These are phyloP conservation scores for Penicillium sp. DNA, from an alignment of 2,329 filamentous ascomycete species.

Conservation along the genomic window DNA sequence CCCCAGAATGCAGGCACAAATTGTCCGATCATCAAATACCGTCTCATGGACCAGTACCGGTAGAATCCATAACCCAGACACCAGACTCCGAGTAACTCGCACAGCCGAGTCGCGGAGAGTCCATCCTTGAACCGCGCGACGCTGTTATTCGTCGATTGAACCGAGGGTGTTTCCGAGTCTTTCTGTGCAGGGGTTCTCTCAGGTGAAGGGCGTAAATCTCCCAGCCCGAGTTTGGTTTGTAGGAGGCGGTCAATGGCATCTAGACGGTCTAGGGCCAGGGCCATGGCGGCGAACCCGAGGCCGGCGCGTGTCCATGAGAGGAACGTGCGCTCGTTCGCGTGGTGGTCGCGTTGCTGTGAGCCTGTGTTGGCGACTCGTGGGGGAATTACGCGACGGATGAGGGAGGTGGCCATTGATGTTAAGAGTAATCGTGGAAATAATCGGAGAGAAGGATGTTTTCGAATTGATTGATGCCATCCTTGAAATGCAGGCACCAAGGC, in stretches of 20 bases:
- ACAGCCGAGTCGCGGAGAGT: constrained; percentile 16
- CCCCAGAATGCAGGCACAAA: constrained; percentile 31
- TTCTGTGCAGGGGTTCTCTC: too few relatives aligned
- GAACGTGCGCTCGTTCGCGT: constrained; percentile 32
- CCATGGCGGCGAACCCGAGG: constrained; percentile 31
- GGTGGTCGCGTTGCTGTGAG: constrained; percentile 31
- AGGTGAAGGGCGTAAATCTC: neutral
- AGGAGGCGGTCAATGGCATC: constrained; percentile 26
- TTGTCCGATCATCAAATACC: constrained; percentile 21
- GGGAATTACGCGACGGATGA: constrained; percentile 23
- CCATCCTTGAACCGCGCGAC: neutral
- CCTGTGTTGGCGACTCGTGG: constrained; percentile 25
- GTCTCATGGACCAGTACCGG: constrained; percentile 24
- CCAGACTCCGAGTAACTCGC: constrained; percentile 25
- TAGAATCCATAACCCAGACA: constrained; percentile 28
- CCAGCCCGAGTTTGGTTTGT: constrained; percentile 10
- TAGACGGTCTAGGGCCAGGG: constrained; percentile 26
- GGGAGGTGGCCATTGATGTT: constrained; percentile 6
- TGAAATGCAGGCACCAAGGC: too few relatives aligned
- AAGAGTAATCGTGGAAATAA: too few relatives aligned
- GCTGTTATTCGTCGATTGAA: neutral
- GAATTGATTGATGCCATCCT: neutral
- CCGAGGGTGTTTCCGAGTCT: too few relatives aligned
- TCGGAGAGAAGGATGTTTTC: too few relatives aligned
- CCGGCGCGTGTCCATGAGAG: constrained; percentile 33